Conservation (phyloP, 257 asterid genomes). For the Nicotiana attenuata region DNA sequence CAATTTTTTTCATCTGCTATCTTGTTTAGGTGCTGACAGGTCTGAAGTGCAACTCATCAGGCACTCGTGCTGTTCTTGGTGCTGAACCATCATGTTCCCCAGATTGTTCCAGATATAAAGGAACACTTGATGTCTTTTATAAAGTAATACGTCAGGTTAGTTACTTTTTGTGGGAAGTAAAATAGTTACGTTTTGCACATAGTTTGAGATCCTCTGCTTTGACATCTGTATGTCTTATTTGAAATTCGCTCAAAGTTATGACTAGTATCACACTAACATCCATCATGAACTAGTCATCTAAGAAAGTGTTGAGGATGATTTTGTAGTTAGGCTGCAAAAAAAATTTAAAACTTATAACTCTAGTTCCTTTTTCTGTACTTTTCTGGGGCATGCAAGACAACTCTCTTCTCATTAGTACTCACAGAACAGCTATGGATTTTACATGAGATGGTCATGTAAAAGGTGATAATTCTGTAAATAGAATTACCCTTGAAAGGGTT, state of each 20-base stretch:
- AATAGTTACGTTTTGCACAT: neutral
- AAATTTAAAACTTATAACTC: neutral
- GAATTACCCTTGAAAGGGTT: neutral
- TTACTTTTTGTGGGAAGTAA: conserved; percentile 11
- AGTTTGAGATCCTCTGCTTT: conserved; percentile 2
- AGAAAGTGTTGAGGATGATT: neutral
- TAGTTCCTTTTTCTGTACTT: neutral
- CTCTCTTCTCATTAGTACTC: neutral
- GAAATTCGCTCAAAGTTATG: neutral
- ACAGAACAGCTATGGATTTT: neutral
- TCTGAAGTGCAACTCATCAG: conserved; percentile 28
- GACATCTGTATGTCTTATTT: neutral
- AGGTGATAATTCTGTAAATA: neutral
- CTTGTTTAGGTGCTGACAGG: conserved; percentile 49
- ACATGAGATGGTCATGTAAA: neutral
- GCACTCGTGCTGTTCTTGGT: conserved; percentile 28
- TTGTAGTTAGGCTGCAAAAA: neutral
- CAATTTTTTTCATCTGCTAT: conserved; percentile 13
- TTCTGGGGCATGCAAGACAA: neutral
- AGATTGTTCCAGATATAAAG: conserved; percentile 55
- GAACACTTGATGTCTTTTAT: conserved; percentile 69
- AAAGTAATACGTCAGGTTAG: conserved; percentile 74
- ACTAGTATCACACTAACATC: neutral
- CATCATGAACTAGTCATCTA: neutral
- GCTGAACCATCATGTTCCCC: conserved; percentile 41